Evolutionary conservation across 2,329 filamentous ascomycete genomes (phyloP), one percentile per base, ranked within the genome.

Genomic region (Balansia obtecta): DNA sequence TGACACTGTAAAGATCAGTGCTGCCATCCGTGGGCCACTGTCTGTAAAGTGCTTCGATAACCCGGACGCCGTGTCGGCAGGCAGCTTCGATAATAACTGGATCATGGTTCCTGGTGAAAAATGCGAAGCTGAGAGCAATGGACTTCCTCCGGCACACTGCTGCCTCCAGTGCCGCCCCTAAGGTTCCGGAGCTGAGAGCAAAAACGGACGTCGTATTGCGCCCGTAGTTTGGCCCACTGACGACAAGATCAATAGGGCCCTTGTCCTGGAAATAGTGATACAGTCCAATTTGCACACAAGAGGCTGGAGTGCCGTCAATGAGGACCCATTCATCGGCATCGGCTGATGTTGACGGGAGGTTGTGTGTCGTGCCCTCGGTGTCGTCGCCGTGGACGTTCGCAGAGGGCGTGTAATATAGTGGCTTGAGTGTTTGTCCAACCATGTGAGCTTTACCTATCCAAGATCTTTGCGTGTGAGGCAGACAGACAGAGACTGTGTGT

Each of bases 391-490:
- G 66, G 30, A 68, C 62, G 15, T 64, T 63, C 38, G 63, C 53
- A n/a, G 65, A 72, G 13, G 78, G 78, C 1, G 85, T 85, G 71
- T 89, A 95, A 72, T 95, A 95, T 30, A 80, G 76, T 9, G 89
- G 89, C 64, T 84, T 88, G 54, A 95, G 79, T 10, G 86, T 86
- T 65, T 91, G 85, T 51, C 90, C 90, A 60, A 97, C 89, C 62
- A 97, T 86, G 68, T 97, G 93, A 2, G 93, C 93, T 73, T 98
- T 98, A 60, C 90, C 90, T 61, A 98, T 97, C 93, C 93, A 98
- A 51, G 89, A 95, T 55, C 91, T 83, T 70, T 98, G 93, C 7
- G 83, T 84, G 65, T 96, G 81, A 1, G 93, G 93, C 13, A 98
- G 79, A 55, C 93, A 85, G 46, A 98, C 90, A 8, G 88, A 95